Base-by-base conservation (phyloP, 1,284 basidiomycete species). In the Tylopilus orsonianus region DNA sequence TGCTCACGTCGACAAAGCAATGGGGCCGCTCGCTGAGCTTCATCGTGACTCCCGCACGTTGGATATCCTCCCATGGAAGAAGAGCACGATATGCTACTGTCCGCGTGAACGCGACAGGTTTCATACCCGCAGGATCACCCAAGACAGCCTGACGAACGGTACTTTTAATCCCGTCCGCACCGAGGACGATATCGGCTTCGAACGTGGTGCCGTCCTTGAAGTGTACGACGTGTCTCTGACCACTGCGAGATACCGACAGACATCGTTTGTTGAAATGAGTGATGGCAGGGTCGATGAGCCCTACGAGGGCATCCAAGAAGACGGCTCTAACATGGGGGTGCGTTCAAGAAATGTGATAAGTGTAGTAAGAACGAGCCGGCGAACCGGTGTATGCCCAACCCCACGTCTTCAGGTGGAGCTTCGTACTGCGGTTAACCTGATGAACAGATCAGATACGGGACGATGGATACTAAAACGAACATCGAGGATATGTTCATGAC, bases 111-210 rank as follows among this genome's bases (percentile, higher is more conserved):
- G 62, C 61, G 22, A 74, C 62, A 16, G 55, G 48, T 32, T 13
- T 46, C 19, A 56, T 55, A 9, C 54, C 56, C 19, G 56, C 50
- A 3, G 48, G 52, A n/a, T 59, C 58, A 13, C 63, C 64, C 5
- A 69, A 57, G 16, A 77, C 65, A 30, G 65, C 67, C 26, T 55
- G 53, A 35, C 79, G 74, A 20, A 74, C 65, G 2, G 58, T 55
- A 49, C 79, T 81, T 56, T 69, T 75, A 46, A 81, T 73, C 0
- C 80, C 80, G 54, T 81, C 80, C 2, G 78, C 74, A 10, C 78
- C 79, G 43, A 82, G 67, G 19, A 81, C 70, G 8, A 81, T 57
- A 49, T 81, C 78, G 4, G 78, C 65, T 53, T 74, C 71, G 49
- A 74, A 64, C 0, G 64, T 67, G 10, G 73, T 72, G 5, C 75